phyloP scores from a whole-genome alignment of 1,284 basidiomycete genomes.

The Testicularia cyperi region DNA sequence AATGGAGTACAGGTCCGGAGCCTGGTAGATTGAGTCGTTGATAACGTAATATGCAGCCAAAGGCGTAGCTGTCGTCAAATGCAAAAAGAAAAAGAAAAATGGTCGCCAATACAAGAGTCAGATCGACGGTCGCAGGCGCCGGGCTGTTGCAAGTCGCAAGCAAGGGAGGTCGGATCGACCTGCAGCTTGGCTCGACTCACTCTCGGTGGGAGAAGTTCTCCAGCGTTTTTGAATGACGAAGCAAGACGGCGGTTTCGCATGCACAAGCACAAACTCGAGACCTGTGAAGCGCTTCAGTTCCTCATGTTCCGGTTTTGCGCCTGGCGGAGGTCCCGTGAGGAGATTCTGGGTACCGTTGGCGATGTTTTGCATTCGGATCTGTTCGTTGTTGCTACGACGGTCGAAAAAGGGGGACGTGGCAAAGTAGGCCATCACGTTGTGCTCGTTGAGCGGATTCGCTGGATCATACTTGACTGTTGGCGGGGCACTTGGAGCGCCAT shows the following conservation, averaged over 20 bases:
- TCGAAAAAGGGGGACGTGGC: conserved; percentile 55
- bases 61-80: conserved; percentile 13
- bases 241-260: conserved; percentile 28
- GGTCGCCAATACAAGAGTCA: too few relatives aligned
- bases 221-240: conserved; percentile 53
- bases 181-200: conserved; percentile 4
- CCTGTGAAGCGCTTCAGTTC: conserved; percentile 51
- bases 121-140: too few relatives aligned
- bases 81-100: too few relatives aligned
- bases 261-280: conserved; percentile 51
- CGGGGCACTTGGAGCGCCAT: neutral
- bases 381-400: conserved; percentile 52
- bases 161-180: too few relatives aligned
- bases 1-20: conserved; percentile 52
- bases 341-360: conserved; percentile 22
- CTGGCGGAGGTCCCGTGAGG: conserved; percentile 1
- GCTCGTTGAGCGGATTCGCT: conserved; percentile 27
- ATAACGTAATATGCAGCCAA: conserved; percentile 52
- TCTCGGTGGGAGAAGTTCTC: conserved; percentile 17
- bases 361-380: conserved; percentile 58
- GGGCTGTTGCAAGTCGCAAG: too few relatives aligned
- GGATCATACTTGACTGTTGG: conserved; percentile 6
- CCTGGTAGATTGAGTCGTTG: conserved; percentile 52
- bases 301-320: conserved; percentile 28
- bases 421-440: conserved; percentile 54